These are phyloP conservation scores for Licmophora abbreviata DNA, from an alignment of 108 stramenopile species.

Conservation along the genomic window DNA sequence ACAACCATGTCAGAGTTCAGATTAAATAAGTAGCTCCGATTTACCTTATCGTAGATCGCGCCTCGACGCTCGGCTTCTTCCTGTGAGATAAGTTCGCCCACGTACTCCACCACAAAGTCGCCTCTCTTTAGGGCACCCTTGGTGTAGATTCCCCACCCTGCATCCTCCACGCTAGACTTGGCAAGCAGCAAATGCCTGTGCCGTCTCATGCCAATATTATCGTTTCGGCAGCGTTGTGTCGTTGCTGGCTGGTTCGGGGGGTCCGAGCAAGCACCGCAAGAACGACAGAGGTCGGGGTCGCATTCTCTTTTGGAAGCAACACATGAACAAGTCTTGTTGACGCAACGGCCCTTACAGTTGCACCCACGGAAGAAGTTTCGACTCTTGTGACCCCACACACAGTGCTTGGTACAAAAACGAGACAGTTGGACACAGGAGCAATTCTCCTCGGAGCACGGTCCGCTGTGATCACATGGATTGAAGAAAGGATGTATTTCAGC, in stretches of 20 bases:
- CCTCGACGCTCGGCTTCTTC: slow-evolving; percentile 84
- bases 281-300: slow-evolving; percentile 76
- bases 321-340: slow-evolving; percentile 56
- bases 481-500: slow-evolving; percentile 36
- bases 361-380: slow-evolving; percentile 73
- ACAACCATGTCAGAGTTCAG: slow-evolving; percentile 56
- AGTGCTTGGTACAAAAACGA: slow-evolving; percentile 72
- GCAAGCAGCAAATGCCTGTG: slow-evolving; percentile 53
- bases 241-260: slow-evolving; percentile 33
- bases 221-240: slow-evolving; percentile 59
- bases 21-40: slow-evolving; percentile 77
- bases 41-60: slow-evolving; percentile 61
- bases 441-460: slow-evolving; percentile 47
- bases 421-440: slow-evolving; percentile 60
- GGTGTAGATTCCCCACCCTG: slow-evolving; percentile 81
- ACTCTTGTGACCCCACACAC: slow-evolving; percentile 48
- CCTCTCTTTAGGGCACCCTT: slow-evolving; percentile 58
- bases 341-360: slow-evolving; percentile 44
- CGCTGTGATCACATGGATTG: slow-evolving; percentile 63
- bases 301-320: slow-evolving; percentile 73
- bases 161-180: slow-evolving; percentile 42
- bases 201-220: slow-evolving; percentile 58
- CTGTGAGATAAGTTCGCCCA: slow-evolving; percentile 75
- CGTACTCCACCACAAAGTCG: slow-evolving; percentile 77
- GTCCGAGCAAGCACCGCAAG: slow-evolving; percentile 57